Conservation (phyloP, 768 basidiomycete species). For the Chiua virens region DNA sequence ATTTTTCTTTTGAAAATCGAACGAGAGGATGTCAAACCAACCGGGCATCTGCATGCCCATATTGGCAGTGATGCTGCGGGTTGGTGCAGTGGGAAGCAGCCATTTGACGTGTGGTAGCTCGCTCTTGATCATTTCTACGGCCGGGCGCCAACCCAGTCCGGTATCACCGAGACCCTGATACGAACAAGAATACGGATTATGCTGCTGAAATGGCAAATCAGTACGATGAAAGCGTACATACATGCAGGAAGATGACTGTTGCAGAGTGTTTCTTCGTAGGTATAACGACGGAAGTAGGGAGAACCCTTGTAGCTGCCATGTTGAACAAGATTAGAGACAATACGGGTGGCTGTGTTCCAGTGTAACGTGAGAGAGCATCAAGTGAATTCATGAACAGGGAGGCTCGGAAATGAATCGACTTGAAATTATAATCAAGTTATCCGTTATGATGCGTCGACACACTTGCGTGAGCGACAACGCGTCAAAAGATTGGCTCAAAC, state of each 20-base stretch:
- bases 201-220: not conserved
- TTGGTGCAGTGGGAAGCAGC: constrained; percentile 50
- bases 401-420: no score
- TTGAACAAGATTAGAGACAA: no score
- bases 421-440: no score
- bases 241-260: constrained; percentile 89
- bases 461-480: no score
- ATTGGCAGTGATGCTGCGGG: constrained; percentile 73
- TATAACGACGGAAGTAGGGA: constrained; percentile 39
- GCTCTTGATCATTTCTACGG: constrained; percentile 65
- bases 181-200: not conserved
- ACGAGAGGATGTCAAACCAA: constrained; percentile 79
- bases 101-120: constrained; percentile 79
- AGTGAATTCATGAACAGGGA: no score
- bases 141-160: constrained; percentile 74
- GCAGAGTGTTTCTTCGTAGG: constrained; percentile 70
- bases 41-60: constrained; percentile 64
- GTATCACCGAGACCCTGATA: constrained; percentile 72
- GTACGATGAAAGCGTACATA: no score
- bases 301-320: constrained; percentile 18
- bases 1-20: constrained; percentile 48
- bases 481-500: no score
- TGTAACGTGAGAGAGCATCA: no score
- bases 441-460: no score
- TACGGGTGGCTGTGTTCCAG: no score